Percentiles rank a stretch among this genome's conserved stretches.
These are phyloP conservation scores for Rhodotorula paludigena DNA, from an alignment of 768 basidiomycete species.

Conservation along the genomic window DNA sequence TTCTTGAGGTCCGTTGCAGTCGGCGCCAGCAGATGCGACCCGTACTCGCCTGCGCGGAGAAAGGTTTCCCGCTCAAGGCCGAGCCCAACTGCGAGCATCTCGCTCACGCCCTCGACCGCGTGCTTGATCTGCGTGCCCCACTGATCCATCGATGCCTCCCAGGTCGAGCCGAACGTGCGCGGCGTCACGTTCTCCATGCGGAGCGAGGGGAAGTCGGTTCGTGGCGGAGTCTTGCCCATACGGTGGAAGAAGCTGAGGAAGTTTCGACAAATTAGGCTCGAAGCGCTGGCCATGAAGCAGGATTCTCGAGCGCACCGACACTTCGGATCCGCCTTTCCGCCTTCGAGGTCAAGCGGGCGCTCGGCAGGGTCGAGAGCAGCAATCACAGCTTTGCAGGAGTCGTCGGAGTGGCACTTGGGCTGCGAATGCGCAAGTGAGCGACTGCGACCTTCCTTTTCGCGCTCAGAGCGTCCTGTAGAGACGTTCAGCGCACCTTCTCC, in stretches of 20 bases:
- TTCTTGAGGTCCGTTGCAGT: slow-evolving; percentile 84
- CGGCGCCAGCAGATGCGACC: slow-evolving; percentile 88
- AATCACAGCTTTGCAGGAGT: slow-evolving; percentile 76
- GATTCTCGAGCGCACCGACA: slow-evolving; percentile 57
- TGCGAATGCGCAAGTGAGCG: not conserved
- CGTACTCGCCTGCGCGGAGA: slow-evolving; percentile 74
- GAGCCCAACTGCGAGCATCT: slow-evolving; percentile 81
- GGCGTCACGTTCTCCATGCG: slow-evolving; percentile 82
- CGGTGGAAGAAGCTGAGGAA: slow-evolving; percentile 44
- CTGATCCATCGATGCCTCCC: slow-evolving; percentile 69
- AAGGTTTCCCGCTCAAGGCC: slow-evolving; percentile 67
- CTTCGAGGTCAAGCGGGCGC: slow-evolving; percentile 66
- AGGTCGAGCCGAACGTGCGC: slow-evolving; percentile 58
- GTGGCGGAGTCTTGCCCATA: slow-evolving; percentile 48
- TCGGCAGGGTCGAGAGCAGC: slow-evolving; percentile 67
- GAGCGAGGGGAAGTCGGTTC: slow-evolving; percentile 60
- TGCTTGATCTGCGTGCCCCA: slow-evolving; percentile 86
- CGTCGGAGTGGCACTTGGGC: slow-evolving; percentile 54
- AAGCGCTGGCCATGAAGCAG: not conserved
- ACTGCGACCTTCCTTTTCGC: no score
- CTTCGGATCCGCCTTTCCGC: slow-evolving; percentile 75
- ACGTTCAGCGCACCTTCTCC: slow-evolving; percentile 59
- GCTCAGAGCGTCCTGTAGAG: no score
- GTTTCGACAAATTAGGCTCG: not conserved
- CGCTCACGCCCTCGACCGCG: slow-evolving; percentile 76